Percentiles rank a stretch among this genome's conserved stretches.
Evolutionary conservation across 179 eudicot genomes (phyloP).

Genomic region (Silene vulgaris): DNA sequence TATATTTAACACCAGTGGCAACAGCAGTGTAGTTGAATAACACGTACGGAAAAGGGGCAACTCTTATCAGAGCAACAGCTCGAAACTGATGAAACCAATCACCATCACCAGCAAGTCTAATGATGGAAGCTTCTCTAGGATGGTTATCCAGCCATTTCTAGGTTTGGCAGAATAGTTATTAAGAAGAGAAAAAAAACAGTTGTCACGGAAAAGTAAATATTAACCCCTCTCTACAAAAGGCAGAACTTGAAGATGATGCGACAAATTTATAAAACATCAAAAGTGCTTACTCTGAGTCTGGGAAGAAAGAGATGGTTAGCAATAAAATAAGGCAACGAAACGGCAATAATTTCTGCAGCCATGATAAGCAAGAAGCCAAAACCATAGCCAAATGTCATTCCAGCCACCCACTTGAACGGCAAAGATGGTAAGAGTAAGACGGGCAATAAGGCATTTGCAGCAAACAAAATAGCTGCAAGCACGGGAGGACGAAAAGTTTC

Average conservation of each 20-base stretch:
- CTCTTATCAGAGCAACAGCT: slow-evolving; percentile 28
- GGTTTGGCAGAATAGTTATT: background rate
- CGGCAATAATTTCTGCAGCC: slow-evolving; percentile 23
- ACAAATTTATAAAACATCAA: background rate
- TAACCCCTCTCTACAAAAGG: background rate
- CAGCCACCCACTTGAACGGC: slow-evolving; percentile 33
- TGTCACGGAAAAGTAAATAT: background rate
- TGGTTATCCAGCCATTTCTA: slow-evolving; percentile 31
- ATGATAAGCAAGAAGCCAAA: slow-evolving; percentile 26
- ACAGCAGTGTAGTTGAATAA: slow-evolving; percentile 32
- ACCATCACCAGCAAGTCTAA: slow-evolving; percentile 34
- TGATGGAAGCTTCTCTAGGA: slow-evolving; percentile 26
- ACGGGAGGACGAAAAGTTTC: slow-evolving; percentile 23
- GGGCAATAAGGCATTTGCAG: slow-evolving; percentile 27
- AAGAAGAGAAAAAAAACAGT: too few species aligned
- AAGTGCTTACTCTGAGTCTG: slow-evolving; percentile 24
- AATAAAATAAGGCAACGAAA: slow-evolving; percentile 28
- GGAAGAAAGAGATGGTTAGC: slow-evolving; percentile 23
- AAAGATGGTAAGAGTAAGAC: slow-evolving; percentile 25
- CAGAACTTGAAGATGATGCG: background rate
- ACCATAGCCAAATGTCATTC: slow-evolving; percentile 33
- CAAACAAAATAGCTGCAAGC: slow-evolving; percentile 31
- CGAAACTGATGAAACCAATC: slow-evolving; percentile 38
- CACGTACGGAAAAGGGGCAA: slow-evolving; percentile 30
- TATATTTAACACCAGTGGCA: slow-evolving; percentile 28